Conservation (phyloP, 768 basidiomycete species). For the Pulveroboletus sp. region DNA sequence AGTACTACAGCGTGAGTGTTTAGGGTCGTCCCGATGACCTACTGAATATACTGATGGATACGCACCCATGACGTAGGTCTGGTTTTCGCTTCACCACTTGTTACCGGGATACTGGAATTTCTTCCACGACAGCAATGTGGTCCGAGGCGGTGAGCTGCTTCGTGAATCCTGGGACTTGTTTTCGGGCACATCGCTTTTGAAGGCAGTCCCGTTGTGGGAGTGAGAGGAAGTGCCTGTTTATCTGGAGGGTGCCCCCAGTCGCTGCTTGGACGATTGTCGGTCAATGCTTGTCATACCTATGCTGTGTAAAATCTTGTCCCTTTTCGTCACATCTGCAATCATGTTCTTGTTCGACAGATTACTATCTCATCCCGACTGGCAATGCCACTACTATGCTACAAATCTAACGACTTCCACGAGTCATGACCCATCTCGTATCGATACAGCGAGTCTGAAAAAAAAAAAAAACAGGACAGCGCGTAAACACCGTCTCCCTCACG, state of each 20-base stretch:
- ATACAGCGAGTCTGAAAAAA: not conserved
- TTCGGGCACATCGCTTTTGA: conserved; percentile 8
- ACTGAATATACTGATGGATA: not conserved
- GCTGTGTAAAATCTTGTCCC: too few species aligned
- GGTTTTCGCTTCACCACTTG: conserved; percentile 34
- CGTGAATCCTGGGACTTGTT: conserved; percentile 18
- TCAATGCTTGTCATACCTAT: too few species aligned
- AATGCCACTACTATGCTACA: conserved; percentile 1
- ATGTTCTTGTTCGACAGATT: not conserved
- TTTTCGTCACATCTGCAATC: too few species aligned
- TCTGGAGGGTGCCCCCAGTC: too few species aligned
- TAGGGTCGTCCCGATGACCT: not conserved
- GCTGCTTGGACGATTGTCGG: too few species aligned
- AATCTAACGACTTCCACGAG: not conserved
- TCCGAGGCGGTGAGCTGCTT: conserved; percentile 17
- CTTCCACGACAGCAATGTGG: conserved; percentile 17
- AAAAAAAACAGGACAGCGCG: too few species aligned
- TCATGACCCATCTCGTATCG: not conserved
- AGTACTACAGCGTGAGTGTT: conserved; percentile 33
- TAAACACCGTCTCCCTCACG: not conserved
- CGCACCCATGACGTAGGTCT: conserved; percentile 16
- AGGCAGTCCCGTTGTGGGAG: too few species aligned
- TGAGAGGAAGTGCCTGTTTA: not conserved
- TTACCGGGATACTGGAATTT: conserved; percentile 36
- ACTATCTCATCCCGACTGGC: too few species aligned